Evolutionary conservation across 306 rosid species (phyloP).

Genomic region (Sechiopsis laciniata): DNA sequence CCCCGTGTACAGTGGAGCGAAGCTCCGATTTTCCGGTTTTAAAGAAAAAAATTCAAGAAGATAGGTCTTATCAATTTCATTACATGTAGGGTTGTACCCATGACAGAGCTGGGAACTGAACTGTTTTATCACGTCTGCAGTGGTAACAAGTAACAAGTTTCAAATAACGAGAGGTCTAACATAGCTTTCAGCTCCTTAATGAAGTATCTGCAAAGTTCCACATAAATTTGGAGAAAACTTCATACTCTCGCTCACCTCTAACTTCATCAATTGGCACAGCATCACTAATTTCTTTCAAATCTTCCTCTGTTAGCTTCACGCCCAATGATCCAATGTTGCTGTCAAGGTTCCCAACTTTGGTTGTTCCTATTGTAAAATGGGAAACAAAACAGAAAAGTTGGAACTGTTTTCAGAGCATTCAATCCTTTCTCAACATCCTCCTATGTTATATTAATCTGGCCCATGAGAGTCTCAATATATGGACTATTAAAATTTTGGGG

Average conservation of each 20-base stretch:
- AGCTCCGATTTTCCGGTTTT: too few species aligned
- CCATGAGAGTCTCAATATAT: too few species aligned
- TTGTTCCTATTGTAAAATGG: neutral
- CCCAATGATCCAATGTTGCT: slow-evolving; percentile 49
- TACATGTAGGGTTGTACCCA: too few species aligned
- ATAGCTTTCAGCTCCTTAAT: slow-evolving; percentile 20
- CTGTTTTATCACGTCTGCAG: neutral
- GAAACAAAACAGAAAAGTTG: neutral
- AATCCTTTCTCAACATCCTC: too few species aligned
- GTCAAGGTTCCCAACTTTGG: slow-evolving; percentile 26
- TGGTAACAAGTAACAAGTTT: neutral
- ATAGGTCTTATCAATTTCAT: too few species aligned
- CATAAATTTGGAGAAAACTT: slow-evolving; percentile 9
- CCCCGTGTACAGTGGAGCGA: too few species aligned
- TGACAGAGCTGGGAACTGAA: neutral
- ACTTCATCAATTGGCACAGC: slow-evolving; percentile 49
- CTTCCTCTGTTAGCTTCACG: slow-evolving; percentile 38
- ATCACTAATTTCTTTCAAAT: slow-evolving; percentile 40
- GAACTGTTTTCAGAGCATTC: neutral
- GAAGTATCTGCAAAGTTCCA: slow-evolving; percentile 55
- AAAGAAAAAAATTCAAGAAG: too few species aligned
- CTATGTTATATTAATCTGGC: too few species aligned
- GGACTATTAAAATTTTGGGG: too few species aligned
- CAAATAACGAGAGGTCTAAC: neutral
- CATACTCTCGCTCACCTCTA: slow-evolving; percentile 41